Conservation (phyloP, 2,329 filamentous ascomycete species). For the Didymella lethalis region DNA sequence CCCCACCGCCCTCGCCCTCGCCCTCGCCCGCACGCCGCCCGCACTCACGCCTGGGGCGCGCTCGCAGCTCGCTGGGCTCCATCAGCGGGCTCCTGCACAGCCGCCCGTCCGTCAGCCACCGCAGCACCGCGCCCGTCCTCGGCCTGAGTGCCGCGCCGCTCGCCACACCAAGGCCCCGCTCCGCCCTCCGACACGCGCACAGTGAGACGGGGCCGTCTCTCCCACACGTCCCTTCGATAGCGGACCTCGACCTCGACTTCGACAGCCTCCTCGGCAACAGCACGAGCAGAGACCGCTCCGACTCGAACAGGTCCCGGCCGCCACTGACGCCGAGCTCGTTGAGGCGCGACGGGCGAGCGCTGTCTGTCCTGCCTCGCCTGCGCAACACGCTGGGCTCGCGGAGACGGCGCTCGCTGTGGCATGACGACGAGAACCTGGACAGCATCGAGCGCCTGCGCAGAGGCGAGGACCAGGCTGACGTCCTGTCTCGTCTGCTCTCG, state of each 20-base stretch:
- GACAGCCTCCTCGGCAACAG: conserved; percentile 39
- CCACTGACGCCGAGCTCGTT: conserved; percentile 29
- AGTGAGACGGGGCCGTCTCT: conserved; percentile 44
- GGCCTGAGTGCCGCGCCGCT: conserved; percentile 26
- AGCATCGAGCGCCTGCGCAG: conserved; percentile 52
- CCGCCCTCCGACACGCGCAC: conserved; percentile 33
- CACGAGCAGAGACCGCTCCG: conserved; percentile 29
- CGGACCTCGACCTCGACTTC: conserved; percentile 51
- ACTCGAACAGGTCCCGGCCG: conserved; percentile 30
- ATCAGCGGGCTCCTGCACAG: conserved; percentile 43
- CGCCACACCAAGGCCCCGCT: conserved; percentile 27
- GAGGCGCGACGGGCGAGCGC: conserved; percentile 44
- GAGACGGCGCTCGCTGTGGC: conserved; percentile 60
- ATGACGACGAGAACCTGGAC: conserved; percentile 37
- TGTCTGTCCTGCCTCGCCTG: conserved; percentile 49
- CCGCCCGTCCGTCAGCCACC: conserved; percentile 35
- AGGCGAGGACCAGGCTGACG: conserved; percentile 68
- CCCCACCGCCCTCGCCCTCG: conserved; percentile 16
- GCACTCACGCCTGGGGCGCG: conserved; percentile 45
- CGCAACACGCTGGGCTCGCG: conserved; percentile 57
- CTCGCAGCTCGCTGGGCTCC: conserved; percentile 49
- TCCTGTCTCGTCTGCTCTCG: conserved; percentile 67
- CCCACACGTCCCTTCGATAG: conserved; percentile 42
- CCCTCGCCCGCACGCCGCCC: conserved; percentile 33
- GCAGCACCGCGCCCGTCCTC: conserved; percentile 26